phyloP scores from a whole-genome alignment of 2,329 filamentous ascomycete species.

The Trichophyton benhamiae region DNA sequence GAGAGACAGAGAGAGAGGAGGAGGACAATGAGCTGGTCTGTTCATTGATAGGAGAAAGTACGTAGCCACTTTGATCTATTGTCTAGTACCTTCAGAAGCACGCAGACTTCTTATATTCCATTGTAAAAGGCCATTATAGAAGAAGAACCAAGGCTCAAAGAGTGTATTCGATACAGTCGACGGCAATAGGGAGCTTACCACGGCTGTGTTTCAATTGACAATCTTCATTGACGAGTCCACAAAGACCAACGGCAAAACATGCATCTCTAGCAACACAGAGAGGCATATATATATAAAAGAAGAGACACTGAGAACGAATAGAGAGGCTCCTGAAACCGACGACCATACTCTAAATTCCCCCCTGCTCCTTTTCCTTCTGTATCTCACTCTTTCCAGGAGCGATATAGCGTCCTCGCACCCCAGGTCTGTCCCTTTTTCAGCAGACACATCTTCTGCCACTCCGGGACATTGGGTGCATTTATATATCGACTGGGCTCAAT shows the following conservation, averaged over 20 bases:
- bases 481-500: slow-evolving; percentile 86
- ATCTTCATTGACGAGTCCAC: neutral
- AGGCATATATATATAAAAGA: neutral
- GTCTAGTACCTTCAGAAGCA: neutral
- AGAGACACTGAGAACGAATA: neutral
- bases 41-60: neutral
- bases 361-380: neutral
- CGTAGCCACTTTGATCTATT: neutral
- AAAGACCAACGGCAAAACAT: neutral
- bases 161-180: neutral
- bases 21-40: neutral
- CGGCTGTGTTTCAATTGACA: neutral
- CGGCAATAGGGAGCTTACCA: neutral
- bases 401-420: slow-evolving; percentile 70
- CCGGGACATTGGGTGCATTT: slow-evolving; percentile 70
- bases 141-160: neutral
- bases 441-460: slow-evolving; percentile 66
- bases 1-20: neutral
- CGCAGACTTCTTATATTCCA: neutral
- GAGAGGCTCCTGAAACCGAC: neutral
- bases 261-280: neutral
- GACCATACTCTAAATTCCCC: too few species aligned
- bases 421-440: slow-evolving; percentile 77
- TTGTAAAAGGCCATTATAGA: neutral
- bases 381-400: slow-evolving; percentile 60